Base-by-base conservation (phyloP, 805 yeast genomes). In the Candida chauliodis region DNA sequence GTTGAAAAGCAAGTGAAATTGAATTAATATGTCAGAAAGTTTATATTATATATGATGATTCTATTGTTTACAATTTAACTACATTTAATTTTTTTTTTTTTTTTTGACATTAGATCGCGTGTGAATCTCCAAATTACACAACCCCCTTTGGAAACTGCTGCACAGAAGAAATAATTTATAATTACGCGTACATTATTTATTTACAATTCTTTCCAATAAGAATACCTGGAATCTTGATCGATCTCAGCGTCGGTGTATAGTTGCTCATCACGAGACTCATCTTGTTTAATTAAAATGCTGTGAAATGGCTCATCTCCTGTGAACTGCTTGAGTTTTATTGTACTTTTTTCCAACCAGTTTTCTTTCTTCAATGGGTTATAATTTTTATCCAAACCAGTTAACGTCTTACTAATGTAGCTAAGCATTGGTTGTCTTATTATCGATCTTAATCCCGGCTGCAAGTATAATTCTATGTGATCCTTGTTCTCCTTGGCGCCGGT, bases 391-490 rank as follows among this genome's bases (percentile, higher is more conserved):
- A 46, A 36, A 1, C 62, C 71, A 3, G 61, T 58, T n/a, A 63
- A 56, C 0, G 68, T 50, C 29, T 61, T 61, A 2, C 66, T 52
- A 29, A 66, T 57, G 50, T 64, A 69, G 30, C 59, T 56, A 24
- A 61, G 66, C 23, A 78, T 58, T 0, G 83, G 79, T 44, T 71
- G 75, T 27, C 90, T 57, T 1, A 80, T 62, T 23, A 76, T 63
- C 0, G 79, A 73, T 2, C 69, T 68, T 4, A 80, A 56, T 1
- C 81, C 83, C 20, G 58, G 53, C 0, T 87, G 87, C 3, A 79
- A 69, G 87, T 56, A 59, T 8, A 68, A 47, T 18, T 56, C 58
- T 21, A 65, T 37, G 1, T 66, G 60, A 14, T 56, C 55, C 16
- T 58, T 55, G 8, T 39, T 41, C 1, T 32, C 37, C 16, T 53